Evolutionary conservation across 495 filamentous ascomycete genomes (phyloP), one percentile per base, ranked within the genome.

Genomic region (Tuber aestivum): DNA sequence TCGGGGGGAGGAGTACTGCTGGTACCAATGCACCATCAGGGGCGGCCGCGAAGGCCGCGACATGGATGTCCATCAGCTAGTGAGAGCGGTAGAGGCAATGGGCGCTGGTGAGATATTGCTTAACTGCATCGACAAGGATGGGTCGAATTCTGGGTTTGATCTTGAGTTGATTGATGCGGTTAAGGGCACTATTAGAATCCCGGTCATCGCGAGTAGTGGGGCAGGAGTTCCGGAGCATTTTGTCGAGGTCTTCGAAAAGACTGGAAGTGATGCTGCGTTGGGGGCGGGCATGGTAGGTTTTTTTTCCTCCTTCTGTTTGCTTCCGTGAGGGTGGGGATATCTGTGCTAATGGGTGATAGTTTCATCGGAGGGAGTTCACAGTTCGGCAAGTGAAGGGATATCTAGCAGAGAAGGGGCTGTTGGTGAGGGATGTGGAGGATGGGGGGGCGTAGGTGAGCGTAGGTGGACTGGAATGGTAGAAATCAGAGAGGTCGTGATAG

Each of bases 21-120:
- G 95, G 95, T 99, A 98, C 79, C 95, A 97, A 73, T 97, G 94
- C 84, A 99, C 95, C 20, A 92, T 96, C 83, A 97, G 94, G 87
- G 95, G 95, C 35, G 95, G 95, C 6, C 88, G 95, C 50, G 95
- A 99, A 85, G 92, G 91, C 14, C 87, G 93, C 32, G 95, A 98
- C 80, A 85, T 99, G 71, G 94, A 97, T 84, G 95, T 97, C 16
- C 88, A 91, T 12, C 92, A 98, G 83, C 87, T 99, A 2, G 91
- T 92, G 9, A 88, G 88, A 78, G 95, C 95, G 12, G 96, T 98
- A 27, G 95, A 98, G 85, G 93, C 93, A 4, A 95, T 99, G 94
- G 95, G 95, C 18, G 90, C 93, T 2, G 95, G 95, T 32, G 95
- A 99, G 86, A 93, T 98, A 50, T 85, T 99, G 50, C 86, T 99